Conservation (phyloP, 2,329 filamentous ascomycete species). For the Venturia effusa region DNA sequence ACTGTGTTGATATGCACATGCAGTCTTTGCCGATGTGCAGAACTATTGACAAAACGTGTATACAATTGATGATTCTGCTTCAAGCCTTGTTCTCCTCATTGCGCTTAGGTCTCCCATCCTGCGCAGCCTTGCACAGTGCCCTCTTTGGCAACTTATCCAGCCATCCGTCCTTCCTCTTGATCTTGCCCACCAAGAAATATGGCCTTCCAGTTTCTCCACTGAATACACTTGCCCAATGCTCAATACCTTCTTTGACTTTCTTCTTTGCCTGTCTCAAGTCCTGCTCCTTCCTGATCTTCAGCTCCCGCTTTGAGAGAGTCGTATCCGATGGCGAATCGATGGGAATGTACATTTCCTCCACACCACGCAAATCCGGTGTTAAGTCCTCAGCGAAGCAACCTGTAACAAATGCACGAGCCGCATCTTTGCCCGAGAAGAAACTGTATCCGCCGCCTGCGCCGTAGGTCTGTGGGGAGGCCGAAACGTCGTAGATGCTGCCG, state of each 20-base stretch:
- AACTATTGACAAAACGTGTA: not conserved
- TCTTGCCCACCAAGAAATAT: slow-evolving; percentile 69
- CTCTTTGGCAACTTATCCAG: slow-evolving; percentile 47
- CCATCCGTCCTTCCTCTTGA: slow-evolving; percentile 52
- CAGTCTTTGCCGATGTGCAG: too few species aligned
- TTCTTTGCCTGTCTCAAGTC: slow-evolving; percentile 56
- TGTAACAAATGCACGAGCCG: slow-evolving; percentile 79
- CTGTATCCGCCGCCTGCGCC: slow-evolving; percentile 72
- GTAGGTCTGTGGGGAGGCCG: slow-evolving; percentile 33
- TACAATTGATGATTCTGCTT: not conserved
- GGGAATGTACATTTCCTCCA: slow-evolving; percentile 71
- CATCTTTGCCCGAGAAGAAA: slow-evolving; percentile 79
- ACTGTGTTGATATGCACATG: too few species aligned
- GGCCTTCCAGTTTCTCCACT: slow-evolving; percentile 55
- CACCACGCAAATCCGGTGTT: slow-evolving; percentile 73
- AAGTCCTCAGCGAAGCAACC: slow-evolving; percentile 84
- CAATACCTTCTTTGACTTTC: slow-evolving; percentile 55
- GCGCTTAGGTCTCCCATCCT: slow-evolving; percentile 47
- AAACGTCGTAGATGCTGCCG: slow-evolving; percentile 76
- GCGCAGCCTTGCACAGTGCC: slow-evolving; percentile 60
- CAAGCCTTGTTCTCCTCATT: not conserved
- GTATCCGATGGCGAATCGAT: slow-evolving; percentile 40
- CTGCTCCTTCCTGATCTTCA: slow-evolving; percentile 43
- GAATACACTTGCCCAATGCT: slow-evolving; percentile 81
- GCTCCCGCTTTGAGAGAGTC: slow-evolving; percentile 20